Evolutionary conservation across 202 grass and related monocot genomes (phyloP), one percentile per base, ranked within the genome.

Genomic region (Digitaria exilis): DNA sequence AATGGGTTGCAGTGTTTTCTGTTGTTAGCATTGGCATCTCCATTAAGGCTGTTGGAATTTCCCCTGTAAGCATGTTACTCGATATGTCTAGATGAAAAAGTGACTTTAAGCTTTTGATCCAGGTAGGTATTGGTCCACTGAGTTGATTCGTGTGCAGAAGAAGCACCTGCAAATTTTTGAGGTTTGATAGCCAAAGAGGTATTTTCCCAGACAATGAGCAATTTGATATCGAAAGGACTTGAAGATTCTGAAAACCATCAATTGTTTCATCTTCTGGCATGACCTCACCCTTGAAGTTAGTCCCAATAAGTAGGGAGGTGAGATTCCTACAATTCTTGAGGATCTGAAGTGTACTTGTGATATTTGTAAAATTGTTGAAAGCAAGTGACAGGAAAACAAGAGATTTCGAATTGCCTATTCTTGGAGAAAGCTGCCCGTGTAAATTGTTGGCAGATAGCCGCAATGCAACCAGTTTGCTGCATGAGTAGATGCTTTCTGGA

Each of bases 21-120:
- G 89, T 62, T 37, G 6, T 80, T 34, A 89, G 49, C 83, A 91
- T 87, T 45, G 73, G 65, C 79, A 87, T 71, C 25, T 83, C 19
- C 46, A 77, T 64, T 15, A 87, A 56, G 9, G 19, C 26, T 5
- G 1, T n/a, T 34, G 94, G 94, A 24, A 97, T 87, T 61, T 88
- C 65, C 45, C 91, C 91, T 46, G 76, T 76, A 29, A 97, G 79
- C 21, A 14, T 62, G 63, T 97, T 97, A 30, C 60, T 48, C 71
- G 89, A 92, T 73, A 97, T 14, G 9, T 97, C 94, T 5, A 97
- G 12, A 81, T 91, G 58, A 79, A 94, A 94, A 7, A 97, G 91
- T 24, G 42, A 45, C 0, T 60, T 45, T 10, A 94, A 80, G 35
- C 45, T 66, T 16, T 78, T 61, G 26, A 94, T 50, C 94, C 94